Evolutionary conservation across 805 yeast genomes (phyloP).

Genomic region (Hemisphaericaspora nanyangensis): DNA sequence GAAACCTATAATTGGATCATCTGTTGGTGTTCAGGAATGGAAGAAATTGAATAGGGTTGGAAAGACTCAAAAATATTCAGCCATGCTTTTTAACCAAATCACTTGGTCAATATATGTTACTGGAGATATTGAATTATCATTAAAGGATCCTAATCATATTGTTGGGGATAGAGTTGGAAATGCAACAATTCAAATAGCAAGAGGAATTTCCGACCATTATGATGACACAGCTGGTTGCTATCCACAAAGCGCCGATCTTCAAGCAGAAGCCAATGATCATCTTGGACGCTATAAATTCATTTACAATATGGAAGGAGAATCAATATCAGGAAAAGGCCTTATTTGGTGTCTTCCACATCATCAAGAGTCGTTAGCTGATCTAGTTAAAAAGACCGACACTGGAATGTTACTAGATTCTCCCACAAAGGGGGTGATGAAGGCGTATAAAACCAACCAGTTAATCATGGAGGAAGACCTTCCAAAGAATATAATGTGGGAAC

Average conservation of each 20-base stretch:
- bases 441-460: slow-evolving; percentile 37
- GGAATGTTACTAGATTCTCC: slow-evolving; percentile 43
- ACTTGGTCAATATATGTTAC: slow-evolving; percentile 65
- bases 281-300: slow-evolving; percentile 25
- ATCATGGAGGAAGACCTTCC: slow-evolving; percentile 44
- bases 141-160: slow-evolving; percentile 36
- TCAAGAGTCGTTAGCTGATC: slow-evolving; percentile 31
- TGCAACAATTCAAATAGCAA: slow-evolving; percentile 52
- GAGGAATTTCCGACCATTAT: slow-evolving; percentile 36
- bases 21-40: slow-evolving; percentile 60
- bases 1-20: slow-evolving; percentile 54
- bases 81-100: slow-evolving; percentile 52
- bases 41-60: slow-evolving; percentile 33
- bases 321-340: slow-evolving; percentile 25
- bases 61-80: slow-evolving; percentile 47
- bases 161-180: slow-evolving; percentile 16
- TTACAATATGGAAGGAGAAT: slow-evolving; percentile 25
- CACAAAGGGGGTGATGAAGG: slow-evolving; percentile 47
- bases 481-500: slow-evolving; percentile 41
- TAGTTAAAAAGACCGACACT: slow-evolving; percentile 23
- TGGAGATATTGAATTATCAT: slow-evolving; percentile 20
- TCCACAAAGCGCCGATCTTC: slow-evolving; percentile 18
- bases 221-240: slow-evolving; percentile 34
- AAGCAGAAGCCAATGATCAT: slow-evolving; percentile 15
- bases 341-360: slow-evolving; percentile 55